Evolutionary conservation across 2,329 filamentous ascomycete species (phyloP), one percentile per base, ranked within the genome.

Genomic region (Dothistroma septosporum): DNA sequence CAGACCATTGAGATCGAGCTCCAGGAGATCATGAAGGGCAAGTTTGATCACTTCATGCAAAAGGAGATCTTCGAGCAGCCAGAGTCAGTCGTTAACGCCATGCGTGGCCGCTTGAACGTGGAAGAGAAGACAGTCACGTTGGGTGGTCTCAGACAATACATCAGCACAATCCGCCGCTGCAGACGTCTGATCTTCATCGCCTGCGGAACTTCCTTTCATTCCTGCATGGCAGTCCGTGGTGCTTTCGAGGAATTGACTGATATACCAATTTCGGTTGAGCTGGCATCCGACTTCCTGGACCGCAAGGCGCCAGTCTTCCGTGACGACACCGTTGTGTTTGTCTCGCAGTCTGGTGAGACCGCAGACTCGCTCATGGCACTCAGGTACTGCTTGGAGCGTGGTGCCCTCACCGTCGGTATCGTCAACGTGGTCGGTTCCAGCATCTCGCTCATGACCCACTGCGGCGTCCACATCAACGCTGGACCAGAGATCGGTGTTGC

Each of bases 31-130:
- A 99, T 99, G 94, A 99, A 99, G 88, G 94, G 94, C 79, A 95
- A 94, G 77, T 99, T 97, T 79, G 94, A 99, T 78, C 94, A 99
- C 82, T 99, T 97, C 84, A 99, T 99, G 94, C 94, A 99, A 78
- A 99, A 99, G 87, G 94, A 99, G 79, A 99, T 99, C 74, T 99
- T 99, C 78, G 94, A 99, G 84, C 94, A 99, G 83, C 94, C 94
- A 74, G 94, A 99, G 81, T 99, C 94, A 14, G 91, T 99, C 64
- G 88, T 99, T 82, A 99, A 99, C 85, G 97, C 94, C 69, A 99
- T 99, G 94, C 91, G 94, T 87, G 94, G 94, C 80, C 94, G 94
- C 81, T 83, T 99, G 72, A 94, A 99, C 78, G 83, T 89, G 62
- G 88, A 87, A 72, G 96, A 97, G 83, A 96, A 95, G 85, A 90